Conservation (phyloP, 257 asterid genomes). For the Solanum sejunctum region DNA sequence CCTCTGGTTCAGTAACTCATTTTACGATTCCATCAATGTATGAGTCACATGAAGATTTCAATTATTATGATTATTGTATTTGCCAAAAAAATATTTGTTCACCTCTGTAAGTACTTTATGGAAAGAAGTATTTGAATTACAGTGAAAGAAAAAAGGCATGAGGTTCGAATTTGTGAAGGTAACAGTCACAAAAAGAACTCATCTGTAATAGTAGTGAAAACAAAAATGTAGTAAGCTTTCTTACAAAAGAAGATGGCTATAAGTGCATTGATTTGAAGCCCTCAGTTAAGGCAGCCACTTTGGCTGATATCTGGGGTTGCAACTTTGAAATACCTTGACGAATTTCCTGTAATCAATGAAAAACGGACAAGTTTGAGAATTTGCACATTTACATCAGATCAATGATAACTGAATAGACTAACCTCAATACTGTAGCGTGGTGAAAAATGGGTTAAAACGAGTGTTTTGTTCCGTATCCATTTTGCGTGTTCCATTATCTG, state of each 20-base stretch:
- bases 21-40: no score
- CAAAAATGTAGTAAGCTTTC: background rate
- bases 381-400: background rate
- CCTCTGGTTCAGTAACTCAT: no score
- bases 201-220: background rate
- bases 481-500: conserved; percentile 80
- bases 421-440: conserved; percentile 88
- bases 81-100: no score
- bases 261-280: conserved; percentile 83
- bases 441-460: conserved; percentile 83
- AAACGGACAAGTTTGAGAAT: background rate
- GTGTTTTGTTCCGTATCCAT: conserved; percentile 75
- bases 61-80: no score
- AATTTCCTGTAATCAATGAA: conserved; percentile 45
- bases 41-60: no score
- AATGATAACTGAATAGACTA: conserved; percentile 8
- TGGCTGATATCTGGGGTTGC: conserved; percentile 68
- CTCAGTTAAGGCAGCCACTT: conserved; percentile 75
- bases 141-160: no score
- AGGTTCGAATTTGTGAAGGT: no score
- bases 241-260: background rate
- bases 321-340: conserved; percentile 57
- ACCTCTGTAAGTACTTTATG: no score
- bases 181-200: no score
- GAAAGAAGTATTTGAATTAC: no score